Conservation (phyloP, 2,329 filamentous ascomycete genomes). For the Penicillium sclerotigenum region DNA sequence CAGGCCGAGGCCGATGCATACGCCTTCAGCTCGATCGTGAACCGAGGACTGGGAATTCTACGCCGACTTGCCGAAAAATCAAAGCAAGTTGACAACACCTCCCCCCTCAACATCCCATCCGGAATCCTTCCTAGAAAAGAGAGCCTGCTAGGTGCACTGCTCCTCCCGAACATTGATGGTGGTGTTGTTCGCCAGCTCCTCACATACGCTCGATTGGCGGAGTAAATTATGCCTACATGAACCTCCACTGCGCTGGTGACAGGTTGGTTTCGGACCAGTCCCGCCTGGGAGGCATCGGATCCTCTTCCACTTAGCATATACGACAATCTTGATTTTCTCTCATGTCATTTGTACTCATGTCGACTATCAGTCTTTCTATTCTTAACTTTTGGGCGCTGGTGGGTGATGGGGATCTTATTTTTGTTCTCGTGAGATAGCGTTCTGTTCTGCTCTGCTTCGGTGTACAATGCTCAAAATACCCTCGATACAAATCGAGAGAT, state of each 20-base stretch:
- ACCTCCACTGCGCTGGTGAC: background rate
- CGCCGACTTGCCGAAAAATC: slow-evolving; percentile 66
- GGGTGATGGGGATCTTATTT: slow-evolving; percentile 15
- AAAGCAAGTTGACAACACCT: slow-evolving; percentile 53
- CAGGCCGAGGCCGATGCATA: slow-evolving; percentile 43
- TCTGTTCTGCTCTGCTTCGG: slow-evolving; percentile 18
- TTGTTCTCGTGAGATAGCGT: slow-evolving; percentile 24
- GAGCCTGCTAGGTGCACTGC: slow-evolving; percentile 63
- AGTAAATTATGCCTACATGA: slow-evolving; percentile 25
- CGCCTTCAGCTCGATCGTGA: slow-evolving; percentile 56
- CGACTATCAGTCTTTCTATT: slow-evolving; percentile 13
- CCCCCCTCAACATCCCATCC: slow-evolving; percentile 52
- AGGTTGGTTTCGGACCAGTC: background rate
- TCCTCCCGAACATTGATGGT: slow-evolving; percentile 63
- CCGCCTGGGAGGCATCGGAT: background rate
- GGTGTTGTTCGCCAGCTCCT: slow-evolving; percentile 65
- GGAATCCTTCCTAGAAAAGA: slow-evolving; percentile 65
- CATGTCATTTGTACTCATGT: slow-evolving; percentile 30
- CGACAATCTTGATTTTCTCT: slow-evolving; percentile 22
- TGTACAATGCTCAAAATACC: slow-evolving; percentile 41
- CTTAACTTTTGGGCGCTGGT: slow-evolving; percentile 20
- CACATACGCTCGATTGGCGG: slow-evolving; percentile 57
- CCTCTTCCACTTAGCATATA: slow-evolving; percentile 17
- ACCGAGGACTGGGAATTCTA: slow-evolving; percentile 66
- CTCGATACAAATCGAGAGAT: slow-evolving; percentile 29